phyloP scores from a whole-genome alignment of 768 basidiomycete genomes.

The Macrocybe gigantea region DNA sequence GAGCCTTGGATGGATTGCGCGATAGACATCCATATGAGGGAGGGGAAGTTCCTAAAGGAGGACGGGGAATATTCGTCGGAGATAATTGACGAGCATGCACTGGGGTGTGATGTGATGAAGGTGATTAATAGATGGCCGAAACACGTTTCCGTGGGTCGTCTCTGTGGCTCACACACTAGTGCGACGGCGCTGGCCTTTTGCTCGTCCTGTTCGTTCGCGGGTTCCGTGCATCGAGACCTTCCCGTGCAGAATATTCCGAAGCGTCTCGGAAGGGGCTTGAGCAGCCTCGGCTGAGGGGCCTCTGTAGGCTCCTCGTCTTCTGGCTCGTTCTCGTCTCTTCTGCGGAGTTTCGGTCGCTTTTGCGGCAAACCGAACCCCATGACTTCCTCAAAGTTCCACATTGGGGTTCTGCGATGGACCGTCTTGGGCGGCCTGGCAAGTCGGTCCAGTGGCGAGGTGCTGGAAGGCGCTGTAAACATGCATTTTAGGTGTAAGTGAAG shows the following conservation, averaged over 20 bases:
- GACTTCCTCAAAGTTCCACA: conserved; percentile 11
- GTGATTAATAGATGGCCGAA: neutral
- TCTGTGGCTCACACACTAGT: conserved; percentile 8
- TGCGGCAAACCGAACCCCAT: conserved; percentile 9
- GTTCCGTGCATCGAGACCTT: conserved; percentile 26
- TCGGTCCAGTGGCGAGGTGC: neutral
- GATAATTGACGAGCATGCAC: neutral
- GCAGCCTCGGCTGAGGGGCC: conserved; percentile 14
- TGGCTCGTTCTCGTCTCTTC: conserved; percentile 24
- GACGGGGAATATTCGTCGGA: neutral
- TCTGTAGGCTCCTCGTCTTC: conserved; percentile 14
- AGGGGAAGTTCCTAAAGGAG: too few relatives aligned
- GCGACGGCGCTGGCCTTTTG: conserved; percentile 1
- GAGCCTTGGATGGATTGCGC: neutral
- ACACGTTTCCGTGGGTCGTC: neutral
- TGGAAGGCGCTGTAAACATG: neutral
- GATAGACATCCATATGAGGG: neutral
- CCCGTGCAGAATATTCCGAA: conserved; percentile 35
- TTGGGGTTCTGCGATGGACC: neutral
- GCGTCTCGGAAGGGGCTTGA: conserved; percentile 22
- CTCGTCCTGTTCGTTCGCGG: conserved; percentile 6
- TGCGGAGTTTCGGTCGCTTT: conserved; percentile 10
- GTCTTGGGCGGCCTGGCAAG: neutral
- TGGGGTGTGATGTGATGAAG: too few relatives aligned
- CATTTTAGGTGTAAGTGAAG: conserved; percentile 9